These are phyloP conservation scores for Curvularia sp. DNA, from an alignment of 2,329 filamentous ascomycete species.

Conservation along the genomic window DNA sequence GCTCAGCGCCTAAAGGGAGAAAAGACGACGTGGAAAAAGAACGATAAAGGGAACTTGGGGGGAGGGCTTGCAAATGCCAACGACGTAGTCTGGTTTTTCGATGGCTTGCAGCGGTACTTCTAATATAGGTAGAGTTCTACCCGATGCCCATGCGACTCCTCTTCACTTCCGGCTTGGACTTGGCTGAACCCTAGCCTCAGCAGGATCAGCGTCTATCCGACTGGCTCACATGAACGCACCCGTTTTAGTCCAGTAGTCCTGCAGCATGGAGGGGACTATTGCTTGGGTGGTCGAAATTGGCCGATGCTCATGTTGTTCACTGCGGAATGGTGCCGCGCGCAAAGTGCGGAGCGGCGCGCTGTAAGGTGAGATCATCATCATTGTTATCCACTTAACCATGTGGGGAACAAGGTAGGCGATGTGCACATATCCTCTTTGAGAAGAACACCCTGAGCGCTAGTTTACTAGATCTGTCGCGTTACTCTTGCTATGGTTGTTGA, in stretches of 20 bases:
- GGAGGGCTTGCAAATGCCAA: neutral
- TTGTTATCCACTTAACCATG: neutral
- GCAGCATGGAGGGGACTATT: slow-evolving; percentile 12
- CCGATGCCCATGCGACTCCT: slow-evolving; percentile 2
- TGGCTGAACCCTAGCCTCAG: slow-evolving; percentile 7
- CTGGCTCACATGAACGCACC: slow-evolving; percentile 10
- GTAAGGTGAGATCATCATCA: slow-evolving; percentile 18
- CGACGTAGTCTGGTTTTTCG: neutral
- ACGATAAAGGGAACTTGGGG: neutral
- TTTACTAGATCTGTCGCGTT: too few relatives aligned
- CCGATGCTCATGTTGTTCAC: slow-evolving; percentile 6
- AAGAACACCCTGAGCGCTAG: too few relatives aligned
- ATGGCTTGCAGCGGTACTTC: slow-evolving; percentile 13
- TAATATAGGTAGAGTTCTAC: slow-evolving; percentile 11
- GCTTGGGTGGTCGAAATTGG: slow-evolving; percentile 1
- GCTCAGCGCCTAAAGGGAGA: neutral
- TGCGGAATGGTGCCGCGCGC: slow-evolving; percentile 2
- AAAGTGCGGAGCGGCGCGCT: slow-evolving; percentile 7
- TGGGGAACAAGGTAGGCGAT: neutral
- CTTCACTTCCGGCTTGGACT: neutral
- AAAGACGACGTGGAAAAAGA: neutral
- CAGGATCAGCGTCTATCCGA: slow-evolving; percentile 15
- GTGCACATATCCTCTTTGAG: too few relatives aligned
- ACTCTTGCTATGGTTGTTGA: neutral
- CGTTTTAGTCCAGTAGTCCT: neutral